phyloP scores from a whole-genome alignment of 169 alveolate species.

The Plasmodium knowlesi region DNA sequence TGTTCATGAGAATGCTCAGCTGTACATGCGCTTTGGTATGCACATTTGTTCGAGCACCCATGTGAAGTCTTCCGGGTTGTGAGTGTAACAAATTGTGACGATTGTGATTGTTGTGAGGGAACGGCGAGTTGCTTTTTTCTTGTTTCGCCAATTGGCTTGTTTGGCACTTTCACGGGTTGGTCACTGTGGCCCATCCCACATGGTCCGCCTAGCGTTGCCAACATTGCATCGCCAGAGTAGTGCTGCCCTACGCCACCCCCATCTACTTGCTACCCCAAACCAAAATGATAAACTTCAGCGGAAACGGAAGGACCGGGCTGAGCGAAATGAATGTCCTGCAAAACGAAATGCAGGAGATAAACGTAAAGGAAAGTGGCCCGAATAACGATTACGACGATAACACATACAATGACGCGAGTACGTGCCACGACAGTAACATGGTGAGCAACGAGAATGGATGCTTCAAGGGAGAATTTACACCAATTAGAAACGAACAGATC shows the following conservation, averaged over 20 bases:
- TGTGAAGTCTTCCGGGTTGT: neutral
- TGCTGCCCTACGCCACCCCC: neutral
- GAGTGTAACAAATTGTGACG: neutral
- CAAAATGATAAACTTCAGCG: constrained; percentile 14
- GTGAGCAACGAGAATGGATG: neutral
- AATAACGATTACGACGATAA: neutral
- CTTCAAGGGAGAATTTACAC: neutral
- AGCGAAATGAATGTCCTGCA: constrained; percentile 46
- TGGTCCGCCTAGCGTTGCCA: neutral
- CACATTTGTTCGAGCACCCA: neutral
- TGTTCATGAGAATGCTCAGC: neutral
- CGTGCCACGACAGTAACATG: constrained; percentile 24
- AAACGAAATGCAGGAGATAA: constrained; percentile 40
- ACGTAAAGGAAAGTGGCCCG: neutral
- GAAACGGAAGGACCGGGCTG: constrained; percentile 4
- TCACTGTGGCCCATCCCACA: neutral
- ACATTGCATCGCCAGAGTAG: neutral
- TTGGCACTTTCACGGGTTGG: neutral
- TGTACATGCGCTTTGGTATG: neutral
- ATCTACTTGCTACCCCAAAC: neutral
- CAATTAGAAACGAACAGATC: neutral
- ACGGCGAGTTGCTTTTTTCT: neutral
- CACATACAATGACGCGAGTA: neutral
- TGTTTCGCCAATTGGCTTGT: neutral
- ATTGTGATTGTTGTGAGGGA: neutral